These are phyloP conservation scores for Talaromyces atroroseus DNA, from an alignment of 2,329 filamentous ascomycete genomes.

Conservation along the genomic window DNA sequence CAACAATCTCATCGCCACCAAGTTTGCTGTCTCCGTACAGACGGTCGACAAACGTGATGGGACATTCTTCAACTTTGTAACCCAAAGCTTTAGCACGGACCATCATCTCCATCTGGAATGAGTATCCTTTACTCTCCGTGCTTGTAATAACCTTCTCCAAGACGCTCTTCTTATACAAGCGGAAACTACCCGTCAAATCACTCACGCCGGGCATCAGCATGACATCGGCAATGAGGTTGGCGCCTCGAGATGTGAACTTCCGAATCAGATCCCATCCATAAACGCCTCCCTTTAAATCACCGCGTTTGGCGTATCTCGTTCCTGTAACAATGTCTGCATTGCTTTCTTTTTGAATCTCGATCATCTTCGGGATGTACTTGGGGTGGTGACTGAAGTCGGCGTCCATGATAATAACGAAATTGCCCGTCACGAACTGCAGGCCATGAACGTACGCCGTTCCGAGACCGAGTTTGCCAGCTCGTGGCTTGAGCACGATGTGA, in stretches of 20 bases:
- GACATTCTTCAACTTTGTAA: constrained; percentile 87
- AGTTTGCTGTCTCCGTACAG: constrained; percentile 94
- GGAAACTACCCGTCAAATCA: constrained; percentile 90
- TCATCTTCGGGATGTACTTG: constrained; percentile 97
- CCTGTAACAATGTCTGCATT: constrained; percentile 97
- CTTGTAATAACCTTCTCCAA: constrained; percentile 83
- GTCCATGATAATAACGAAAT: constrained; percentile 99
- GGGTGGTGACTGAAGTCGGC: constrained; percentile 99
- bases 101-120: constrained; percentile 99
- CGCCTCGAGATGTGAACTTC: constrained; percentile 65
- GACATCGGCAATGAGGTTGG: constrained; percentile 93
- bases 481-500: constrained; percentile 77
- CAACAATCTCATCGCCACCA: constrained; percentile 89
- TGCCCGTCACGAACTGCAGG: constrained; percentile 81
- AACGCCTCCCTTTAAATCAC: constrained; percentile 62
- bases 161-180: constrained; percentile 87
- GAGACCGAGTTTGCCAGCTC: constrained; percentile 92
- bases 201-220: constrained; percentile 88
- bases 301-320: constrained; percentile 81
- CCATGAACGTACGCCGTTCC: constrained; percentile 96
- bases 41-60: constrained; percentile 92
- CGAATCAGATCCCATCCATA: constrained; percentile 95
- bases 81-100: constrained; percentile 95
- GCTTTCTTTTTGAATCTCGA: constrained; percentile 67
- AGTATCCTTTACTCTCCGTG: constrained; percentile 95